phyloP scores from a whole-genome alignment of 2,329 filamentous ascomycete species.

The Pleomassaria siparia region DNA sequence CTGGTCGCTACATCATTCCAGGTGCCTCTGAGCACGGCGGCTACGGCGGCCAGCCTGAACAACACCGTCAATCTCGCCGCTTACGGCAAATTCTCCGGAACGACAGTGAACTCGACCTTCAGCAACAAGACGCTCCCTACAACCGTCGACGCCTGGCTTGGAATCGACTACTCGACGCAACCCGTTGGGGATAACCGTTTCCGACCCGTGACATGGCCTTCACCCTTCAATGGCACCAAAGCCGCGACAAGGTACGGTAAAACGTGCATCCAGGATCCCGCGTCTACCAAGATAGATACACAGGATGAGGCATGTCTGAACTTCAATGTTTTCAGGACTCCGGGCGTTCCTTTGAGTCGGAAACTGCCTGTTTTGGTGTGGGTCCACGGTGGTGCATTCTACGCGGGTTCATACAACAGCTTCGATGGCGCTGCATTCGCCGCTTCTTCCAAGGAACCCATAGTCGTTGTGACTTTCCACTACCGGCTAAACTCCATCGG shows the following conservation, averaged over 20 bases:
- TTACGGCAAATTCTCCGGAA: constrained; percentile 47
- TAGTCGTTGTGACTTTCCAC: constrained; percentile 39
- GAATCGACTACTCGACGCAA: constrained; percentile 51
- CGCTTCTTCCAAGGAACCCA: constrained; percentile 27
- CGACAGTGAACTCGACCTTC: constrained; percentile 36
- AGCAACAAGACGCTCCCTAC: constrained; percentile 31
- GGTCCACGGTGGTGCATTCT: constrained; percentile 35
- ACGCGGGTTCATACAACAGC: constrained; percentile 28
- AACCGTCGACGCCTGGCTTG: constrained; percentile 52
- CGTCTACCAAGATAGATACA: constrained; percentile 33
- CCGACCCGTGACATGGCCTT: constrained; percentile 44
- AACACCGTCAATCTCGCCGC: constrained; percentile 38
- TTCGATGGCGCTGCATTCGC: constrained; percentile 40
- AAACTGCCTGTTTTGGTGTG: constrained; percentile 37
- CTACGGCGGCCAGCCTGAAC: too few relatives aligned
- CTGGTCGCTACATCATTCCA: too few relatives aligned
- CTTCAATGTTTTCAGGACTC: constrained; percentile 34
- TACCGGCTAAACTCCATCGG: constrained; percentile 39
- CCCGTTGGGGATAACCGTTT: constrained; percentile 46
- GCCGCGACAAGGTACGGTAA: constrained; percentile 46
- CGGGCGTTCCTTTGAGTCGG: constrained; percentile 24
- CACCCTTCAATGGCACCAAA: constrained; percentile 45
- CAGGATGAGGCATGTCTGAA: constrained; percentile 39
- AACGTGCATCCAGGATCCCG: constrained; percentile 47
- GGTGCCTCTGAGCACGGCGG: too few relatives aligned